Base-by-base conservation (phyloP, 768 basidiomycete species). In the Phanerochaete carnosa region DNA sequence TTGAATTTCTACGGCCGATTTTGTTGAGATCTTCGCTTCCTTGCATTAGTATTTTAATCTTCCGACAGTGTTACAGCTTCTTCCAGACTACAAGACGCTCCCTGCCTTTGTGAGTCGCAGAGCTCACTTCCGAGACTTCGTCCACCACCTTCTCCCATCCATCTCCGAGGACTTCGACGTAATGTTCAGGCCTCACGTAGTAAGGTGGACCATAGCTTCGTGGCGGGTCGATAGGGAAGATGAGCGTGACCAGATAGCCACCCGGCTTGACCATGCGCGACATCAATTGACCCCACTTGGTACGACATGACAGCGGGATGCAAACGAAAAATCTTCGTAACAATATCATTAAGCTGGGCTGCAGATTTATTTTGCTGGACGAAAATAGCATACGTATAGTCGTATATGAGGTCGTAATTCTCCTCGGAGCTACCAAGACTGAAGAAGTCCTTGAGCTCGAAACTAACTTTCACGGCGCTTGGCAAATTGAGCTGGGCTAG, bases 251-350 rank as follows among this genome's bases (percentile, higher is more conserved):
- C 25, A 90, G 79, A 60, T 81, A 80, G 16, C 87, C 88, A 0
- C 86, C 88, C 0, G 82, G 78, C 58, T 83, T 85, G 55, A 87
- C 70, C 16, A 91, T 69, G 16, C 75, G 72, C 1, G 75, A 72
- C 72, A 90, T 86, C 64, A 86, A 77, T 15, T 66, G 63, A 0
- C 81, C 89, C 88, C 88, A 90, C 19, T 78, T 78, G 2, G 63
- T 46, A 12, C 89, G 79, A 37, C 70, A 74, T 2, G 72, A 60
- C 0, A 86, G 88, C 0, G 83, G 83, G 23, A 92, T 83, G 1
- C 90, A 89, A 45, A 86, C 86, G 69, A 92, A 90, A 74, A 90
- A 89, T 1, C 86, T 88, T 61, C 16, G 19, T 12, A 25, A 12
- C 22, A 23, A 4, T 22, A 30, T 33, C 25, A 15, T 16, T 23